phyloP scores from a whole-genome alignment of 2,329 filamentous ascomycete genomes.

The Alternaria rosae region DNA sequence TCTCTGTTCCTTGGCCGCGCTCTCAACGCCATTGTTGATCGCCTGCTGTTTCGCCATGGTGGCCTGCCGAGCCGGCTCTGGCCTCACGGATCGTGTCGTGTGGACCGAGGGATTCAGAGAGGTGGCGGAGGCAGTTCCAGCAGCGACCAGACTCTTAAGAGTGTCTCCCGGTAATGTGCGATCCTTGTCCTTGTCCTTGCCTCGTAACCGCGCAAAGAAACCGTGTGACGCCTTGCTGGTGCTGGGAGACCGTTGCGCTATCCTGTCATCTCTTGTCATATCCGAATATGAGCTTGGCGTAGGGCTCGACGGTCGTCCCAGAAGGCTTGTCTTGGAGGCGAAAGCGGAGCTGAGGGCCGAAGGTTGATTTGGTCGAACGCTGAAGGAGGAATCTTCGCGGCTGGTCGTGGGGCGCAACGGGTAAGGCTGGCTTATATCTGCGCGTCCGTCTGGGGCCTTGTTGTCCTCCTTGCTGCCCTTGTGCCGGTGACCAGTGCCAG shows the following conservation, averaged over 20 bases:
- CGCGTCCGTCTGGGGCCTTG: conserved; percentile 42
- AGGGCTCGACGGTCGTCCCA: conserved; percentile 77
- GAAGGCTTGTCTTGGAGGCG: conserved; percentile 58
- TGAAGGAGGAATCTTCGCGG: conserved; percentile 73
- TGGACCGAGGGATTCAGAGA: conserved; percentile 48
- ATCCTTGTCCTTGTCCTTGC: conserved; percentile 59
- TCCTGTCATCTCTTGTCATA: conserved; percentile 55
- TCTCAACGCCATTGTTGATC: conserved; percentile 27
- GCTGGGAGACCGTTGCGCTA: conserved; percentile 63
- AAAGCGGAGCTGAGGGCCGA: conserved; percentile 58
- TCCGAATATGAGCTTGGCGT: conserved; percentile 77
- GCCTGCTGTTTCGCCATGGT: conserved; percentile 38
- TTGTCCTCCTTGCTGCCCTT: conserved; percentile 69
- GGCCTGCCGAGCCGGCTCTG: conserved; percentile 39
- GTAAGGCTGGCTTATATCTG: conserved; percentile 55
- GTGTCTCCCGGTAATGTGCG: conserved; percentile 42
- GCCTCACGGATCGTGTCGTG: conserved; percentile 35
- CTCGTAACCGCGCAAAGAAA: conserved; percentile 62
- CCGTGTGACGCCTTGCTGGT: conserved; percentile 60
- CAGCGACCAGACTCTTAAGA: conserved; percentile 48
- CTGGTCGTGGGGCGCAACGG: conserved; percentile 75
- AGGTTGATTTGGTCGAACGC: conserved; percentile 52
- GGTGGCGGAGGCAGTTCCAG: conserved; percentile 45
- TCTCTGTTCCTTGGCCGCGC: conserved; percentile 26
- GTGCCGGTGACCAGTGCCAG: conserved; percentile 69